phyloP scores from a whole-genome alignment of 495 filamentous ascomycete genomes.

The Geopyxis carbonaria region DNA sequence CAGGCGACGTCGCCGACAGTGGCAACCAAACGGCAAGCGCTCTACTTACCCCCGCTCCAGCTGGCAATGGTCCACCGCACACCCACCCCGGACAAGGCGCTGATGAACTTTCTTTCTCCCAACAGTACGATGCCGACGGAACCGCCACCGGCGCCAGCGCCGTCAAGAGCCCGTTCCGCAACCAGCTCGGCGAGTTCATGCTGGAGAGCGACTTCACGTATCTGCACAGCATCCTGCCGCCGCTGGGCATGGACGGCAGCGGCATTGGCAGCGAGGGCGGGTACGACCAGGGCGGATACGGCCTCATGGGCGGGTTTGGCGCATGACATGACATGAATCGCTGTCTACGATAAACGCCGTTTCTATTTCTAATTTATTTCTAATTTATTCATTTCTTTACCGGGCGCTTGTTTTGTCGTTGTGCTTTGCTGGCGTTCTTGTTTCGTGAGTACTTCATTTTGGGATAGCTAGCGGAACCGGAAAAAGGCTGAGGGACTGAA shows the following conservation, averaged over 20 bases:
- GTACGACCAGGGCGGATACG: constrained; percentile 6
- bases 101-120: not conserved
- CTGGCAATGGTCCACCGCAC: not conserved
- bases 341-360: too few relatives aligned
- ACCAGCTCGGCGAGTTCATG: constrained; percentile 33
- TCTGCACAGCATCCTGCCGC: constrained; percentile 21
- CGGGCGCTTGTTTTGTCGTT: too few relatives aligned
- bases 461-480: too few relatives aligned
- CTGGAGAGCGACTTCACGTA: constrained; percentile 29
- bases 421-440: too few relatives aligned
- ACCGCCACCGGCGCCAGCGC: not conserved
- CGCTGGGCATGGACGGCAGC: constrained; percentile 6
- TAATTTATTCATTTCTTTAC: too few relatives aligned
- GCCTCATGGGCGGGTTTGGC: not conserved
- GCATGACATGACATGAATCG: not conserved
- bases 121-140: not conserved
- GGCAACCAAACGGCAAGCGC: not conserved
- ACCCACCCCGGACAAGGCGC: not conserved
- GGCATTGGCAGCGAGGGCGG: constrained; percentile 6
- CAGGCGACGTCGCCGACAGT: not conserved
- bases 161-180: constrained; percentile 24
- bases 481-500: too few relatives aligned
- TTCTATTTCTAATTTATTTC: too few relatives aligned
- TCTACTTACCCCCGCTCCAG: too few relatives aligned
- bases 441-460: too few relatives aligned